Conservation (phyloP, 2,329 filamentous ascomycete genomes). For the Fusarium solani-melongenae region DNA sequence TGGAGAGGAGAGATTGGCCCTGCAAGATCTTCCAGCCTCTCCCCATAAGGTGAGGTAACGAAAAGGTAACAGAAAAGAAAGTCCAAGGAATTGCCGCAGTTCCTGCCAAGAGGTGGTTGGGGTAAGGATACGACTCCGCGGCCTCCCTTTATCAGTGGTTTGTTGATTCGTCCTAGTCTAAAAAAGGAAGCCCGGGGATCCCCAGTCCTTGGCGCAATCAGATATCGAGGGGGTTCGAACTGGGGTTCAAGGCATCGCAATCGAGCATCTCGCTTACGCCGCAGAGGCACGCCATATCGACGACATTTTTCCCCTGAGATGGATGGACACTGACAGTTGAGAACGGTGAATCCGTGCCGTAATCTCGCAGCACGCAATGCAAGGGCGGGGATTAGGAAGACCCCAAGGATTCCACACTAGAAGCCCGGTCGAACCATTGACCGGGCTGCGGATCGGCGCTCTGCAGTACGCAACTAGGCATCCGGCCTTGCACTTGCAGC, state of each 20-base stretch:
- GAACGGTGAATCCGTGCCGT: neutral
- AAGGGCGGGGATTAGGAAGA: neutral
- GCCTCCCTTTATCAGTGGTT: neutral
- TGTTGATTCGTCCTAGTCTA: neutral
- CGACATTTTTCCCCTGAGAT: conserved; percentile 5
- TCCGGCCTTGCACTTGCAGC: neutral
- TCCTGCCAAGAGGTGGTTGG: conserved; percentile 5
- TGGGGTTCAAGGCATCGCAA: neutral
- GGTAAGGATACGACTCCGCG: conserved; percentile 1
- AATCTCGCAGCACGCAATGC: neutral
- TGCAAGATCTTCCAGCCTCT: conserved; percentile 1
- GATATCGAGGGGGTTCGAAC: neutral
- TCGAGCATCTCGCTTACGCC: neutral
- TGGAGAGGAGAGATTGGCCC: neutral
- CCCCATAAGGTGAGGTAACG: conserved; percentile 18
- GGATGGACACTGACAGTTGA: neutral
- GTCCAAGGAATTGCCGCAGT: neutral
- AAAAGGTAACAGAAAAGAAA: conserved; percentile 19
- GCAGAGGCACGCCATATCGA: neutral
- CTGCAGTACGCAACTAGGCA: conserved; percentile 20
- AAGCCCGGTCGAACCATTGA: conserved; percentile 7
- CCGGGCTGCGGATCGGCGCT: conserved; percentile 12
- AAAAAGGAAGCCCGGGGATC: neutral
- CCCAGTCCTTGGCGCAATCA: neutral
- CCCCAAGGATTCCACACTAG: neutral